Evolutionary conservation across 257 asterid genomes (phyloP), one percentile per base, ranked within the genome.

Genomic region (Nicotiana tomentosiformis): DNA sequence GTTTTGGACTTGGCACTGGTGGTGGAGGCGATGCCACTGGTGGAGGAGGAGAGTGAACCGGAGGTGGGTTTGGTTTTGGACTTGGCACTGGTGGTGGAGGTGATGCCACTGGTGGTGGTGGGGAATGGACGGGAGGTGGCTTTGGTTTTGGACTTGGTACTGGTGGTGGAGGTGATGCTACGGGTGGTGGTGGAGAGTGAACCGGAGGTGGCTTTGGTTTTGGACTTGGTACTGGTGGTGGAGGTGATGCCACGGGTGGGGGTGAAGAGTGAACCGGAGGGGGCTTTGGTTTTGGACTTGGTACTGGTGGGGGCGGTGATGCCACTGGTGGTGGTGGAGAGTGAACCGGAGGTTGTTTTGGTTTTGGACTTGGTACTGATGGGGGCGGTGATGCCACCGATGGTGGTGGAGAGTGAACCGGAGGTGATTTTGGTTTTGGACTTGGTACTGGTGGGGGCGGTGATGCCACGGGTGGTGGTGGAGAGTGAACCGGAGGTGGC

Each of bases 1-100:
- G 86, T 69, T 88, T 76, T 5, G 79, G 78, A 7, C 77, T 39
- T 7, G 58, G 61, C 0, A 35, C 26, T 15, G 77, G 83, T 16
- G 82, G 77, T 0, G 84, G 82, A 5, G 76, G 56, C 12, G 61
- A 60, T 2, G 14, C 4, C 6, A 20, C 10, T 0, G 78, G 26
- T 23, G 82, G 83, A 56, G 82, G 83, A 12, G 84, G 77, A 0
- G 77, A 67, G 15, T 53, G 83, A 1, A 17, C 8, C 1, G 33
- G 78, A 51, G 20, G 18, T 4, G 49, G 67, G 0, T 1, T n/a
- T 20, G 85, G 77, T 10, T 77, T 49, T 46, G 82, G 32, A 1
- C 67, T 49, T 32, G 49, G 60, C 1, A n/a, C 70, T 0, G 32
- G 81, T 32, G 69, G 64, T 7, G 81, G 70, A 23, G 85, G 10